Evolutionary conservation across 2,329 filamentous ascomycete species (phyloP), one percentile per base, ranked within the genome.

Genomic region (Talaromyces sp.): DNA sequence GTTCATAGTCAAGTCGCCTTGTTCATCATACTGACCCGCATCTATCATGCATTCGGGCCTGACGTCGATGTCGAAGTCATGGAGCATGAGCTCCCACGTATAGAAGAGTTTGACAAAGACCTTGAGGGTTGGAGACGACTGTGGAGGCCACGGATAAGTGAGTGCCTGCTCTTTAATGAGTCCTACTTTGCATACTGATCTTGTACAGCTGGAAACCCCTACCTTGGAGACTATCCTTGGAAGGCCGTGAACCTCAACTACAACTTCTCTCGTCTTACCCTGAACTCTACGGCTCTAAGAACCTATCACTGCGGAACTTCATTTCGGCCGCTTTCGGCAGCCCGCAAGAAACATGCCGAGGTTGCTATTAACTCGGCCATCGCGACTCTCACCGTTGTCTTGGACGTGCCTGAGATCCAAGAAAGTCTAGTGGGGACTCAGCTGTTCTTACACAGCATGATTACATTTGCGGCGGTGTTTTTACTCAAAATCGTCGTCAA

Each of bases 161-260:
- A 64, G 71, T 34, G 17, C 13, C 8, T 62, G 11, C 13, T 53
- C 19, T 61, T 17, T 53, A 31, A 5, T 25, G 31, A 4, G 3
- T 15, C 10, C 11, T 61, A 56, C 7, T 40, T 64, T 31, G 58
- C 17, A 25, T 19, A 34, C 56, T 36, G 49, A 53, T 29, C 34
- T 34, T n/a, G 17, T 61, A 34, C 64, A 83, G 81, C 75, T 56
- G 78, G 79, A 36, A 82, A 81, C 66, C 76, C 77, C 64, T 78
- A 82, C 67, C 77, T 85, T 40, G 78, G 80, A 45, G 76, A 78
- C 60, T 84, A 84, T 69, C 83, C 83, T 22, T 78, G 80, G 62
- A 83, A 83, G 71, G 82, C 81, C 27, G 81, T 83, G 6, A 76
- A 76, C 31, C 74, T 85, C 66, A 81, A 84, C 69, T 83, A 82